Conservation (phyloP, 208 protist genomes). For the Crithidia thermophila region DNA sequence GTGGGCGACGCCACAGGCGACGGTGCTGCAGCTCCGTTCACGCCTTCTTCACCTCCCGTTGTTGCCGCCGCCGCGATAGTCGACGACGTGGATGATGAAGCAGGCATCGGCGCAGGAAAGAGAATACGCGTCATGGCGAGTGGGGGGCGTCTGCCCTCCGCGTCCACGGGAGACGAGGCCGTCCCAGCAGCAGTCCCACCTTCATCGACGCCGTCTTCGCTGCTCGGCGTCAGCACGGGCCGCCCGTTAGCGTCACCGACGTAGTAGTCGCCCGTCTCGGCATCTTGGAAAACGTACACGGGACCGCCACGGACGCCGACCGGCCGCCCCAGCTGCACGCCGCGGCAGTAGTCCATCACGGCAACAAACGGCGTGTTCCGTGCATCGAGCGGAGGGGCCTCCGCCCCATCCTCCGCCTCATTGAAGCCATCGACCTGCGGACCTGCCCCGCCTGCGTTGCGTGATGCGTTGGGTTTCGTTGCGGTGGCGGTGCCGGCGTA, state of each 20-base stretch:
- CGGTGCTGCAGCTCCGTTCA: background rate
- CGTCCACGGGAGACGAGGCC: background rate
- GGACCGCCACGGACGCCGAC: conserved; percentile 41
- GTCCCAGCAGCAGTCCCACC: background rate
- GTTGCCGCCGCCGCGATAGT: background rate
- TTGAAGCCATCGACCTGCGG: background rate
- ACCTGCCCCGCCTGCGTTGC: background rate
- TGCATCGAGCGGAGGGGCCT: background rate
- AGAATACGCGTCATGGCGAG: conserved; percentile 56
- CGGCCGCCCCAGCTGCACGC: conserved; percentile 65
- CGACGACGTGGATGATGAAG: background rate
- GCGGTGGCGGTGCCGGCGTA: background rate
- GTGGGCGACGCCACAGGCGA: background rate
- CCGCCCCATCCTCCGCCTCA: background rate
- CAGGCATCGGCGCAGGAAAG: conserved; percentile 33
- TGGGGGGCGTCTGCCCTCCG: conserved; percentile 6
- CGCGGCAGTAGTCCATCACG: conserved; percentile 70
- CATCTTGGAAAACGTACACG: conserved; percentile 45
- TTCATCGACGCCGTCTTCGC: background rate
- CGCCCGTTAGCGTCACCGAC: conserved; percentile 35
- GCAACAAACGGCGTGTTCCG: conserved; percentile 43
- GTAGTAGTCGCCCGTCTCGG: conserved; percentile 30
- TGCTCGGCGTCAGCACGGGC: background rate
- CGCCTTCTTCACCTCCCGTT: no score
- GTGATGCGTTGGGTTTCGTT: background rate